Evolutionary conservation across 306 rosid genomes (phyloP).

Genomic region (Cucumis sativus): Cucumber_9930_V3 NC_026658.2:25371001-25371500

Average conservation of each 20-base stretch:
- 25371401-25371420: neutral
- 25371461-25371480: neutral
- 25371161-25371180: conserved; percentile 60
- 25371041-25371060: conserved; percentile 53
- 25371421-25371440: neutral
- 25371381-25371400: neutral
- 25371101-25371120: conserved; percentile 40
- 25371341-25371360: neutral
- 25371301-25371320: neutral
- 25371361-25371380: neutral
- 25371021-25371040: conserved; percentile 38
- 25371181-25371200: neutral
- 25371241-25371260: neutral
- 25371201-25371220: neutral
- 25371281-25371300: neutral
- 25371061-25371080: conserved; percentile 76
- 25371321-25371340: neutral
- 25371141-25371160: conserved; percentile 61
- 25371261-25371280: neutral
- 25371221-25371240: neutral
- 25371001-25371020: conserved; percentile 49
- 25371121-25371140: conserved; percentile 69
- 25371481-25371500: neutral
- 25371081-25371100: conserved; percentile 43
- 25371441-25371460: neutral